Base-by-base conservation (phyloP, 352 stramenopile species). In the Globisporangium viniferum region DNA sequence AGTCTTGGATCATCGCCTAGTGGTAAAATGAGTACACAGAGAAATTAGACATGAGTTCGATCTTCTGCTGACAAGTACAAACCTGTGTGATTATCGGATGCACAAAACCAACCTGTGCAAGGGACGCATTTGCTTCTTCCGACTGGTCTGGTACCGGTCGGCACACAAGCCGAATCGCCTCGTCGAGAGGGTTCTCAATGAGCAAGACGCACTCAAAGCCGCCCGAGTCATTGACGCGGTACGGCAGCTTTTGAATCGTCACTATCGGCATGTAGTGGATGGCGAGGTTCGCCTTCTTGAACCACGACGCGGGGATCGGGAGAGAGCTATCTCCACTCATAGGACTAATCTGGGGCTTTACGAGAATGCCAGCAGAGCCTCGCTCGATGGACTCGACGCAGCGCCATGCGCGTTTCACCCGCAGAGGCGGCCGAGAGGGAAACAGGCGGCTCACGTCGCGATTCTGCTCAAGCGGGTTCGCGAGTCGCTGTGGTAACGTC, bases 261-360 rank as follows among this genome's bases (percentile, higher is more conserved):
- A 95, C 73, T 18, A 90, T 79, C 15, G 88, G 86, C 29, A 95
- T 70, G 49, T 86, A 92, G 35, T 95, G 88, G 3, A 90, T 75
- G 0, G 81, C 88, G 10, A 95, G 69, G 51, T 86, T 93, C 33
- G 88, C 86, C 59, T 95, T 95, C 67, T 95, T 95, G 70, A 93
- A 95, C 88, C 88, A 95, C 54, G 88, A 86, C 5, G 81, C 78
- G 0, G 83, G 79, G 5, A 95, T 75, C 0, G 86, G 83, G 54
- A 97, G 77, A 8, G 89, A 97, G 56, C 82, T 93, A 70, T 97
- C 89, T 20, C 88, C 89, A 65, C 88, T 97, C 82, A 97, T 93
- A 0, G 89, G 89, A 62, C 89, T 95, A 75, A 97, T 97, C 70
- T 97, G 89, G n/a, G 88, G 86, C 64, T 97, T 97, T 8, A 97